Base-by-base conservation (phyloP, 2,329 filamentous ascomycete species). In the Pseudocercospora ulei region DNA sequence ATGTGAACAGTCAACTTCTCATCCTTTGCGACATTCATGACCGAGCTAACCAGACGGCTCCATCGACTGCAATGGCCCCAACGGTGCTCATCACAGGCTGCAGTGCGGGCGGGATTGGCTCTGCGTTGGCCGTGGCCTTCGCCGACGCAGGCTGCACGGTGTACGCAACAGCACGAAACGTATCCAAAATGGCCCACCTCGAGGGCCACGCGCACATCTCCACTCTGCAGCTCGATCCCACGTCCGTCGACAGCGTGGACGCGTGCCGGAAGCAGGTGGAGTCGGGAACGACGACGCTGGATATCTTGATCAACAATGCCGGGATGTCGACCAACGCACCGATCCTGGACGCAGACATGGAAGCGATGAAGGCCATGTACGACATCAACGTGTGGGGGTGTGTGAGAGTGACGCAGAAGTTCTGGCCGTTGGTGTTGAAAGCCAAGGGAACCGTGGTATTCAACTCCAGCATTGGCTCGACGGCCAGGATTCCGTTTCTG, bases 301-400 rank as follows among this genome's bases (percentile, higher is more conserved):
- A 36, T 25, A 13, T 26, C 7, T 16, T 36, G 12, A 11, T 36
- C 9, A 36, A 36, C 34, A 36, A 36, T 13, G 34, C 34, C 5
- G 34, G 34, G 3, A 19, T 20, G n/a, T 26, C 34, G 3, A 46
- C 50, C 13, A 58, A 49, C 34, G 41, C 41, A 8, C 54, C 54
- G 0, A 30, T 61, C 1, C 47, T 51, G 4, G 58, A 61, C 12
- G 46, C 44, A 3, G 53, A 57, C 17, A 44, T 55, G 2, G 54
- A 58, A 1, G 28, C 64, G n/a, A 72, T 68, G 60, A 69, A 65
- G 63, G 52, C 50, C 13, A 62, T 63, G 18, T 69, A 64, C 52
- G 66, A 71, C 23, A 64, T 72, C 39, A 75, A 75, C 43, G 51
- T 73, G 16, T 68, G 65, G 34, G 71, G 71, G 0, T 54, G 50